Evolutionary conservation across 2,329 filamentous ascomycete genomes (phyloP).

Genomic region (Amauroascus verrucosus): DNA sequence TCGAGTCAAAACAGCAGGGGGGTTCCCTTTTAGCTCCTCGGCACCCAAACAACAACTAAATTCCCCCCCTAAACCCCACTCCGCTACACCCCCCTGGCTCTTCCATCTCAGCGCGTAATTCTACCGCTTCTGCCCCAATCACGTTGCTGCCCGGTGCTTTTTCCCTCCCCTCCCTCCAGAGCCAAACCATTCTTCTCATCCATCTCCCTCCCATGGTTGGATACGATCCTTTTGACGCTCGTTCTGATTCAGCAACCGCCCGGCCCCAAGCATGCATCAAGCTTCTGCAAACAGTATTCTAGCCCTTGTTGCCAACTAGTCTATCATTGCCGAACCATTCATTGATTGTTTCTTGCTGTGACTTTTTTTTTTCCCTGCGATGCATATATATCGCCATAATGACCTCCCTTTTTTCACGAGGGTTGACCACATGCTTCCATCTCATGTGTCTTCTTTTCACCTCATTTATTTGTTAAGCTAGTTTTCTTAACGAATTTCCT

Average conservation of each 20-base stretch:
- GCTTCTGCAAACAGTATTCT: not conserved
- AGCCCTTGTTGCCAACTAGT: constrained; percentile 5
- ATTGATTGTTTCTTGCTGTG: not conserved
- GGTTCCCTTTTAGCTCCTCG: no score
- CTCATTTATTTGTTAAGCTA: not conserved
- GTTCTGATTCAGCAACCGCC: constrained; percentile 7
- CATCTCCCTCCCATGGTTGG: not conserved
- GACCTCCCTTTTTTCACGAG: constrained; percentile 6
- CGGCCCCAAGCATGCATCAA: constrained; percentile 1
- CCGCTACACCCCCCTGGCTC: no score
- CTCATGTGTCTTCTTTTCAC: constrained; percentile 1
- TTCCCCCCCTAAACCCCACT: no score
- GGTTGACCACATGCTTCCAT: constrained; percentile 6
- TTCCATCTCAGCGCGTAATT: constrained; percentile 2
- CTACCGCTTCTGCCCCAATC: constrained; percentile 6
- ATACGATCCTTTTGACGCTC: not conserved
- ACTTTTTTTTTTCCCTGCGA: not conserved
- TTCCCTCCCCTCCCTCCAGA: not conserved
- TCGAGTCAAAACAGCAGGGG: no score
- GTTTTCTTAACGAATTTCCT: constrained; percentile 11
- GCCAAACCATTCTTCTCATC: not conserved
- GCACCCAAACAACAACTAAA: not conserved
- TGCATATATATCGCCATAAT: constrained; percentile 7
- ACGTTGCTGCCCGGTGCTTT: not conserved
- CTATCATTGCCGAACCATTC: not conserved